Percentiles rank a stretch among this genome's conserved stretches.
phyloP scores from a whole-genome alignment of 805 yeast species.

The Starmerella cellae region DNA sequence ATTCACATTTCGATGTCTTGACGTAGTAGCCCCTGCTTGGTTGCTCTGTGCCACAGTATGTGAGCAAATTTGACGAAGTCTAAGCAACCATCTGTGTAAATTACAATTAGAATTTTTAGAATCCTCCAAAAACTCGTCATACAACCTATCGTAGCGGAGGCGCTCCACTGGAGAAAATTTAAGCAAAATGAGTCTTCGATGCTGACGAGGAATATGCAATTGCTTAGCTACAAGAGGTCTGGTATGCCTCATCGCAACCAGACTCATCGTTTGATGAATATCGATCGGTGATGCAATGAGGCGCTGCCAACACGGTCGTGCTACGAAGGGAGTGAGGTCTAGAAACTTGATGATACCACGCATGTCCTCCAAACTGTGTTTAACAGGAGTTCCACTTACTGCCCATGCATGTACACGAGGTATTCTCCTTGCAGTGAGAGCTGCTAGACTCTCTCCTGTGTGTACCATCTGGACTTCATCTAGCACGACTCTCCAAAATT shows the following conservation, averaged over 20 bases:
- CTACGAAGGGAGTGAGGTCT: conserved; percentile 51
- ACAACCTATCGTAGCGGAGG: conserved; percentile 59
- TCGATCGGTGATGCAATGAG: conserved; percentile 30
- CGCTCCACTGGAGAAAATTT: conserved; percentile 77
- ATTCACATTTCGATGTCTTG: too few relatives aligned
- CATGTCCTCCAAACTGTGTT: conserved; percentile 51
- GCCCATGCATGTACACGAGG: conserved; percentile 93
- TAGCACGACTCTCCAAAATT: conserved; percentile 79
- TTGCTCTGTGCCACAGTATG: conserved; percentile 37
- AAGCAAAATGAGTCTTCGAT: conserved; percentile 50
- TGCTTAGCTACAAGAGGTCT: conserved; percentile 70
- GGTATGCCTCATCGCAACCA: conserved; percentile 62
- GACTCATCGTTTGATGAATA: conserved; percentile 40
- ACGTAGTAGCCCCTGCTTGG: not conserved
- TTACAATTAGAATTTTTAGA: conserved; percentile 36
- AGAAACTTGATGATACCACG: conserved; percentile 58
- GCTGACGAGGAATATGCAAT: conserved; percentile 66
- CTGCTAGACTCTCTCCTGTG: conserved; percentile 56
- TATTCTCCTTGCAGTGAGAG: conserved; percentile 63
- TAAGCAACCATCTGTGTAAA: conserved; percentile 46
- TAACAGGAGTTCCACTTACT: conserved; percentile 88
- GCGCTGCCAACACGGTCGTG: conserved; percentile 33
- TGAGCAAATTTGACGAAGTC: conserved; percentile 67
- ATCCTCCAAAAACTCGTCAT: conserved; percentile 42
- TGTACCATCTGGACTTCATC: conserved; percentile 95